Conservation (phyloP, 495 filamentous ascomycete species). For the Podospora comata region DNA sequence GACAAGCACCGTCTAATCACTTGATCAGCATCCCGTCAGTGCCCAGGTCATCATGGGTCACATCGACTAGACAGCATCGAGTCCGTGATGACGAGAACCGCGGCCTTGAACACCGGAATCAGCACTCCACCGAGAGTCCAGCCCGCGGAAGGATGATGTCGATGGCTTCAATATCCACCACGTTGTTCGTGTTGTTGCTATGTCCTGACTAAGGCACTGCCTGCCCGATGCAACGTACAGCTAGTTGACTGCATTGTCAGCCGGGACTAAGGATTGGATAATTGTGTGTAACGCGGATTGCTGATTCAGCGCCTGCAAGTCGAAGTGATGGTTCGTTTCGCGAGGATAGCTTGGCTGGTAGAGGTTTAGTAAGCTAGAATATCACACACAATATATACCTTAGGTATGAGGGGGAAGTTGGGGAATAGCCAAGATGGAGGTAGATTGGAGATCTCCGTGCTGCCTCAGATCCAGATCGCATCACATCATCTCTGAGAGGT, state of each 20-base stretch:
- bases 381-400: no score
- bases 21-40: not conserved
- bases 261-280: not conserved
- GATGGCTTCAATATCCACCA: not conserved
- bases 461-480: not conserved
- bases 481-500: not conserved
- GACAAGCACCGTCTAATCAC: constrained; percentile 6
- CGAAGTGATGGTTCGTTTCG: not conserved
- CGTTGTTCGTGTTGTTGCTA: not conserved
- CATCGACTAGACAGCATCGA: not conserved
- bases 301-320: not conserved
- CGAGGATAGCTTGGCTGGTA: not conserved
- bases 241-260: not conserved
- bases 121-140: not conserved
- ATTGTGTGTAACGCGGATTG: not conserved
- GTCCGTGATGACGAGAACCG: not conserved
- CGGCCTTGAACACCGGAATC: not conserved
- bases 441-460: not conserved
- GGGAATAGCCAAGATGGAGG: no score
- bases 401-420: no score
- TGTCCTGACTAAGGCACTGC: not conserved
- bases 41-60: not conserved
- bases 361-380: not conserved
- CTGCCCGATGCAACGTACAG: not conserved
- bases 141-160: not conserved